Evolutionary conservation across 371 early-diverging fungal species (phyloP), one percentile per base, ranked within the genome.

Genomic region (Apophysomyces ossiformis): DNA sequence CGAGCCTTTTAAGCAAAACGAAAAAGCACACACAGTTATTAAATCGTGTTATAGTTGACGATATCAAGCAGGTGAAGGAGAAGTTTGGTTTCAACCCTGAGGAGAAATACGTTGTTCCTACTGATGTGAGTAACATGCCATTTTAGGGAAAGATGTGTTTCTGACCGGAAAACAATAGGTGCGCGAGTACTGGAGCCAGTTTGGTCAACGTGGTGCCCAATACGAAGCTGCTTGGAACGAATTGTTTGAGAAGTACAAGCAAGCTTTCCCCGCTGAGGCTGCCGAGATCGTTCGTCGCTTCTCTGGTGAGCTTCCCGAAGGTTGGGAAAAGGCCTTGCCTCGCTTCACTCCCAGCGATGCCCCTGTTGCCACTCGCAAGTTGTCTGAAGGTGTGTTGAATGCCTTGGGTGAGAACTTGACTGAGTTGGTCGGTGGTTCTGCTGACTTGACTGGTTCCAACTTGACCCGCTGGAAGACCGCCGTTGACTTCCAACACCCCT

Each of bases 401-500:
- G 89, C 89, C 56, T 68, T 98, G 58, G 93, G 92, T 7, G 85
- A 87, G 9, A 61, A 76, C 15, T 44, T 95, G 35, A 92, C 95
- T 12, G 95, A 94, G 73, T 80, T 99, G 18, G 65, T 99, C 57
- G 93, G 98, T 66, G 99, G 99, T 5, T 96, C 97, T 37, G 99
- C 99, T 35, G 99, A 99, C 82, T 80, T 99, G 78, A 94, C 98
- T 50, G 91, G 88, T 15, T 98, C 99, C 46, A 97, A 94, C 81
- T 79, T 95, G 72, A 96, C 97, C 56, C 87, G 92, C 50, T 96
- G 96, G 93, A 94, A 95, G 83, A 78, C 76, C 12, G 92, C 93
- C 39, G 88, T 83, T n/a, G 97, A 96, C 70, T 97, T 98, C 86
- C 95, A 95, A 76, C 86, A 81, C n/a, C 71, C 81, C 41, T 72